Base-by-base conservation (phyloP, 768 basidiomycete genomes). In the Amanita jacksonii region DNA sequence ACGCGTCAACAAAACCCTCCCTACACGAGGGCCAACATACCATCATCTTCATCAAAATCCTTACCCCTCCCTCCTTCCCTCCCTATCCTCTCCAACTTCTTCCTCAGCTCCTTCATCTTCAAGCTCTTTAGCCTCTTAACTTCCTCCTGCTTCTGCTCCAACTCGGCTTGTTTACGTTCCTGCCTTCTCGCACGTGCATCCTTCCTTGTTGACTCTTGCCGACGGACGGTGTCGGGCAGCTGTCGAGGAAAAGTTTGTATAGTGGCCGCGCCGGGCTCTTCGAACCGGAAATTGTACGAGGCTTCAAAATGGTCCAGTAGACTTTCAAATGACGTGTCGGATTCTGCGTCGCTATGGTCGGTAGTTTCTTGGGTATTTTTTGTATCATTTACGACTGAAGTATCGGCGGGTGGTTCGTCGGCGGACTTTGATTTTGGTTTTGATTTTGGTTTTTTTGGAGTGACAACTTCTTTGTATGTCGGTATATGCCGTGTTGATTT, bases 271-370 rank as follows among this genome's bases (percentile, higher is more conserved):
- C 55, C 90, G 78, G 88, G 85, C 62, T 99, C 94, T 61, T 99
- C 94, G 59, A 90, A 99, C 42, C 96, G 80, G 66, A 96, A 96
- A 62, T 98, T 98, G 65, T 97, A 99, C 12, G 85, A 86, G n/a
- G 77, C 79, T 65, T 99, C 96, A 51, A 97, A 99, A 34, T 77
- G 77, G 22, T 96, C 93, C 4, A 81, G 85, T 49, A 87, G 79
- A 34, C 94, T 89, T 43, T 96, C 91, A 53, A 96, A 96, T 24
- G 63, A 64, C 6, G 60, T 40, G 39, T 66, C 63, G 5, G 62
- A 64, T 27, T 62, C 58, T n/a, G 30, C 51, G 41, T 47, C 60
- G 0, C 46, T 8, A 13, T 85, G 74, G 27, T 81, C 78, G 5
- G 85, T 57, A 30, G 67, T 63, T 9, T 61, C 62, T 1, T 60